Percentiles rank a stretch among this genome's conserved stretches.
phyloP scores from a whole-genome alignment of 257 asterid genomes.

The Linderniella brevidens region DNA sequence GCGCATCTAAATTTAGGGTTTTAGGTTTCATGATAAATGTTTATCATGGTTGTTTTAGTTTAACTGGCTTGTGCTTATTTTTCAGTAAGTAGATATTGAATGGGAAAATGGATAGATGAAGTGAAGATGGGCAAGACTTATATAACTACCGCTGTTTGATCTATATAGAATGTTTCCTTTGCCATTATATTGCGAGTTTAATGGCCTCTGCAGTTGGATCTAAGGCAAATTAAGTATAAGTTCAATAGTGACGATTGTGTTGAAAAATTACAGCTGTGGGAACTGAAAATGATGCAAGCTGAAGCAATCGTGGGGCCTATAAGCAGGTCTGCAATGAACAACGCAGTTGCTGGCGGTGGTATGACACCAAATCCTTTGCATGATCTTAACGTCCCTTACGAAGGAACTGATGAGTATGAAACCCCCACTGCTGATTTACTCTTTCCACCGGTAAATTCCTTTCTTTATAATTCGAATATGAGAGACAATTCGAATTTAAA shows the following conservation, averaged over 20 bases:
- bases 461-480: slow-evolving; percentile 3
- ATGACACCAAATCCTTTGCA: slow-evolving; percentile 54
- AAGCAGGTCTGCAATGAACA: slow-evolving; percentile 51
- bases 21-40: slow-evolving; percentile 1
- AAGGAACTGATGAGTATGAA: slow-evolving; percentile 90
- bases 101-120: too few species aligned
- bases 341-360: slow-evolving; percentile 37
- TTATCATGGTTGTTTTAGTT: neutral
- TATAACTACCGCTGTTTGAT: too few species aligned
- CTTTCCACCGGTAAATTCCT: slow-evolving; percentile 76
- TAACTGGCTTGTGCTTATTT: too few species aligned
- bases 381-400: slow-evolving; percentile 89
- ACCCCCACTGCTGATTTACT: slow-evolving; percentile 93
- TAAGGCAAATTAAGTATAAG: too few species aligned
- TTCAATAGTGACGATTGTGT: slow-evolving; percentile 9
- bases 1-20: neutral
- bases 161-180: too few species aligned
- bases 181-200: too few species aligned
- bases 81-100: neutral
- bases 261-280: slow-evolving; percentile 52
- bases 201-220: too few species aligned
- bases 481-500: slow-evolving; percentile 2
- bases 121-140: too few species aligned
- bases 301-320: slow-evolving; percentile 75
- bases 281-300: slow-evolving; percentile 83